Evolutionary conservation across 176 grass and related monocot genomes (phyloP), one percentile per base, ranked within the genome.

Genomic region (Avena sativa): DNA sequence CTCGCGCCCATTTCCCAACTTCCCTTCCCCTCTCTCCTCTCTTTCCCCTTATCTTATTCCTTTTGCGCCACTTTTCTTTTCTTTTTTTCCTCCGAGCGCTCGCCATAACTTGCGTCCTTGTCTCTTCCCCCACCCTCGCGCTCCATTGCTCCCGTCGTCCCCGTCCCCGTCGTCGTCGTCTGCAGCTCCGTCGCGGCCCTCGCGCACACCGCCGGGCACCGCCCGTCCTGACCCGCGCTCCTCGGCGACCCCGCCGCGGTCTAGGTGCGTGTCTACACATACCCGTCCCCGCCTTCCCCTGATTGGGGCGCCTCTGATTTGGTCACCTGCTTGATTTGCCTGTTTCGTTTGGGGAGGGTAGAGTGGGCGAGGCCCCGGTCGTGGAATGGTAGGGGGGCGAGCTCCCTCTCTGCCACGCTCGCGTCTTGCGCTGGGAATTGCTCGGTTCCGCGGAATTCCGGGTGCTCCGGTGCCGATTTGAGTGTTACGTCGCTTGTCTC

Each of bases 201-300:
- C 78, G 86, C 90, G 52, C 82, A 2, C 86, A 5, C 71, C 82
- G 78, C 62, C 59, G 86, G 81, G 81, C 40, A 66, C 68, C 83
- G 50, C 28, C 75, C 40, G 40, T 51, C 20, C 76, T 50, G 68
- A 72, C 25, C 1, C 49, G 49, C 23, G 52, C 79, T 20, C 84
- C 79, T 87, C 82, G 30, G 52, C 28, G 28, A 32, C 52, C 26
- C 89, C 38, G 40, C 49, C 50, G 61, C 89, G 51, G 2, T 44
- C 77, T 82, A 91, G 85, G 86, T 81, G 82, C 46, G 66, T 47
- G 46, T 9, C 9, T 9, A 38, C 38, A 32, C 28, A 6, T 55
- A 51, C 6, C 14, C 76, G 2, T 9, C 74, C 8, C 52, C 16
- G 28, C 73, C 10, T 2, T 59, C 13, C 30, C 46, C 25, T 5